Conservation (phyloP, 1,284 basidiomycete species). For the Cutaneotrichosporon spelunceum region DNA sequence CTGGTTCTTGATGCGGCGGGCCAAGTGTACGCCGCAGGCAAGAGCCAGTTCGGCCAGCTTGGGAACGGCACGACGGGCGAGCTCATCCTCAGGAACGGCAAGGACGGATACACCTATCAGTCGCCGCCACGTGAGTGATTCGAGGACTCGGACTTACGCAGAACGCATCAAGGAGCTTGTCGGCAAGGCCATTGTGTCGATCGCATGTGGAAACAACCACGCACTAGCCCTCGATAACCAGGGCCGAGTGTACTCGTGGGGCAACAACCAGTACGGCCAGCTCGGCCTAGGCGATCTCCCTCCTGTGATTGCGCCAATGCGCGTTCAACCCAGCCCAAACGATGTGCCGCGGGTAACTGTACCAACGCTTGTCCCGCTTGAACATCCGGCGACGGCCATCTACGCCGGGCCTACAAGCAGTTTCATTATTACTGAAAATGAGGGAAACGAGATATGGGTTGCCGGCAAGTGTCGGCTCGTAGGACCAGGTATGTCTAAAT, state of each 20-base stretch:
- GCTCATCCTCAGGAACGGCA: slow-evolving; percentile 77
- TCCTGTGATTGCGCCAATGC: slow-evolving; percentile 55
- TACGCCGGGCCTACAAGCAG: slow-evolving; percentile 76
- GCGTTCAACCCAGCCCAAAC: slow-evolving; percentile 55
- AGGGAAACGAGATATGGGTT: slow-evolving; percentile 64
- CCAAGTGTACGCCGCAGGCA: slow-evolving; percentile 85
- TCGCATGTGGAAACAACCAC: slow-evolving; percentile 83
- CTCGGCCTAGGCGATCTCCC: slow-evolving; percentile 69
- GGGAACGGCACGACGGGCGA: slow-evolving; percentile 74
- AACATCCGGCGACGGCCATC: slow-evolving; percentile 58
- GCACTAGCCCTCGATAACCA: slow-evolving; percentile 73
- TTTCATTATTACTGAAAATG: slow-evolving; percentile 67
- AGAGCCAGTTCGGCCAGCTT: slow-evolving; percentile 86
- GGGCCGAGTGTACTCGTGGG: slow-evolving; percentile 80
- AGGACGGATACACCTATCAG: slow-evolving; percentile 76
- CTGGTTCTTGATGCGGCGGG: slow-evolving; percentile 74
- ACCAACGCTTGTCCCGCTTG: neutral
- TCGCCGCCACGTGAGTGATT: slow-evolving; percentile 62
- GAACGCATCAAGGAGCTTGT: slow-evolving; percentile 69
- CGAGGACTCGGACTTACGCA: slow-evolving; percentile 33
- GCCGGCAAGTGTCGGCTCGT: slow-evolving; percentile 78
- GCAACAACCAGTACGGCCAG: slow-evolving; percentile 50
- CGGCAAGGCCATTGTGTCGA: slow-evolving; percentile 69
- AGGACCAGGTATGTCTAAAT: slow-evolving; percentile 66
- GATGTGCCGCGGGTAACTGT: slow-evolving; percentile 69